These are phyloP conservation scores for Protostelium mycophagum DNA, from an alignment of 78 protist genomes.

Conservation along the genomic window DNA sequence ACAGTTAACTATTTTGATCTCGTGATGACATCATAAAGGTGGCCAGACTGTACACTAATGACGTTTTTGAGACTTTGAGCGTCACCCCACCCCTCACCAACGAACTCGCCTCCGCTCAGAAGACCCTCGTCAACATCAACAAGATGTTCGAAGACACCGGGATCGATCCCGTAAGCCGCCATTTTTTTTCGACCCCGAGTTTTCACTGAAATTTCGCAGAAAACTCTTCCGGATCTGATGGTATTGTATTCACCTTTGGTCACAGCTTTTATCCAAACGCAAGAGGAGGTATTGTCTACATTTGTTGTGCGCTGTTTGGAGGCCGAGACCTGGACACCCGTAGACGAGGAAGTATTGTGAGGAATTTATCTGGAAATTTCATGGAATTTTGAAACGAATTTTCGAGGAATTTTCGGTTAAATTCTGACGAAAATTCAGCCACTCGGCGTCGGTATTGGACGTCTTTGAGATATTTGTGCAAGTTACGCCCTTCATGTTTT, in stretches of 20 bases:
- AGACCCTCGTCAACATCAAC: background rate
- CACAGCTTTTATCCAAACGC: background rate
- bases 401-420: too few species aligned
- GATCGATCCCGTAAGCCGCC: background rate
- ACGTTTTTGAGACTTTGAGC: background rate
- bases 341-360: background rate
- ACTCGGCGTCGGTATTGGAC: background rate
- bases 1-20: too few species aligned
- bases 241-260: background rate
- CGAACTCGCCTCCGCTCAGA: background rate
- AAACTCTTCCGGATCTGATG: background rate
- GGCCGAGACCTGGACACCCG: constrained; percentile 1
- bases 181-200: background rate
- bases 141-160: background rate
- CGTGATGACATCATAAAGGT: too few species aligned
- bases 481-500: background rate
- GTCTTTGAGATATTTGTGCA: background rate
- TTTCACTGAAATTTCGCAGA: background rate
- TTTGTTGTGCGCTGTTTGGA: background rate
- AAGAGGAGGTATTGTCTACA: background rate
- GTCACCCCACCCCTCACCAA: background rate
- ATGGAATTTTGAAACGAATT: too few species aligned
- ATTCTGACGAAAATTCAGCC: background rate
- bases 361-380: background rate
- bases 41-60: background rate